phyloP scores from a whole-genome alignment of 768 basidiomycete genomes.

The Erythrobasidium yunnanense region DNA sequence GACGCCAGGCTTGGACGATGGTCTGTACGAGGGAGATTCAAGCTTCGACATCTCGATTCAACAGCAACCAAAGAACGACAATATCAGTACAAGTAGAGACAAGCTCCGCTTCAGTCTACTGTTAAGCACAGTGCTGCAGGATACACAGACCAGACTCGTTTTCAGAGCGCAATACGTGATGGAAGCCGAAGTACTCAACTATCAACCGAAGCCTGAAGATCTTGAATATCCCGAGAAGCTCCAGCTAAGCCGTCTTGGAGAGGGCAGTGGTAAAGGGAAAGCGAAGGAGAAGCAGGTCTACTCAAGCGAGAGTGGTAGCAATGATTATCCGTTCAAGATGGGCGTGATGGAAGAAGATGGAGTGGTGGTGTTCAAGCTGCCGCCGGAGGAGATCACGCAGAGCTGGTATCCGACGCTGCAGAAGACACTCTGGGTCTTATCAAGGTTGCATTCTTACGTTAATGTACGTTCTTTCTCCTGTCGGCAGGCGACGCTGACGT shows the following conservation, averaged over 20 bases:
- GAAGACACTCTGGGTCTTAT: constrained; percentile 82
- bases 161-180: constrained; percentile 92
- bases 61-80: background rate
- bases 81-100: background rate
- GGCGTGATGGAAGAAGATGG: constrained; percentile 15
- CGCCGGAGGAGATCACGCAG: constrained; percentile 61
- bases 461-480: constrained; percentile 52
- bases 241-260: constrained; percentile 22
- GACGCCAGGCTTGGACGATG: background rate
- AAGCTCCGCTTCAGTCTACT: constrained; percentile 65
- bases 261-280: background rate
- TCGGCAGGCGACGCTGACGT: background rate
- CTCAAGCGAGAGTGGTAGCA: background rate
- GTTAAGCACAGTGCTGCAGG: constrained; percentile 80
- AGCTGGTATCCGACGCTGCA: constrained; percentile 86
- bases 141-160: constrained; percentile 87
- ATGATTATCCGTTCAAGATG: background rate
- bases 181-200: constrained; percentile 76
- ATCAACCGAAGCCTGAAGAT: constrained; percentile 63
- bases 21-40: background rate
- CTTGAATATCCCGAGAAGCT: constrained; percentile 78
- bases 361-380: constrained; percentile 52
- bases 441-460: constrained; percentile 79
- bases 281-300: background rate
- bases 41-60: background rate